Evolutionary conservation across 805 yeast species (phyloP).

Genomic region (Peterozyma toletana): DNA sequence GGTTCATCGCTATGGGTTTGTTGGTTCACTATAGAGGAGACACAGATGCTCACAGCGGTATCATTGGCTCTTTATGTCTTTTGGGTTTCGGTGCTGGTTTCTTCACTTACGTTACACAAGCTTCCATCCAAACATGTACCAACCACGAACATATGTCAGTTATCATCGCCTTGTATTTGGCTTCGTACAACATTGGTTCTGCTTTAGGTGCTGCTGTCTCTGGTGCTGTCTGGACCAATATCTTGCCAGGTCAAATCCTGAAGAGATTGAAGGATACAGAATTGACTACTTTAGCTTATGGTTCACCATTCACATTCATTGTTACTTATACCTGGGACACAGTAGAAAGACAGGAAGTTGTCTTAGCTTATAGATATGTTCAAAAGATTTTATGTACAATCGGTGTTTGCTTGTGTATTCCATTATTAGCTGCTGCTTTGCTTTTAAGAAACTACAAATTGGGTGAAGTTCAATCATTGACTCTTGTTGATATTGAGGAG

Average conservation of each 20-base stretch:
- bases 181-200: conserved; percentile 54
- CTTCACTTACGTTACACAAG: conserved; percentile 59
- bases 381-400: conserved; percentile 53
- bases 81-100: conserved; percentile 72
- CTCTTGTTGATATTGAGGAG: background rate
- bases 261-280: conserved; percentile 26
- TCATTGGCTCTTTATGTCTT: conserved; percentile 57
- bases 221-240: conserved; percentile 68
- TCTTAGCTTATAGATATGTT: conserved; percentile 48
- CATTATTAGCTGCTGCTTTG: conserved; percentile 39
- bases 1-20: conserved; percentile 58
- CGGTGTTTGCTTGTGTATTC: conserved; percentile 47
- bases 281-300: conserved; percentile 40
- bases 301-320: conserved; percentile 45
- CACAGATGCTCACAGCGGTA: conserved; percentile 39
- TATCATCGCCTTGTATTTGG: conserved; percentile 47
- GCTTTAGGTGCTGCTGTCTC: conserved; percentile 59
- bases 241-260: conserved; percentile 37
- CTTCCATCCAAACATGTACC: conserved; percentile 50
- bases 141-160: conserved; percentile 62
- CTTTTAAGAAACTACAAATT: conserved; percentile 48
- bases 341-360: conserved; percentile 50
- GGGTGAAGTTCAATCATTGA: conserved; percentile 10
- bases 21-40: conserved; percentile 49
- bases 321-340: conserved; percentile 51